Evolutionary conservation across 441 rosid genomes (phyloP), one percentile per base, ranked within the genome.

Genomic region (Croton laevigatus): DNA sequence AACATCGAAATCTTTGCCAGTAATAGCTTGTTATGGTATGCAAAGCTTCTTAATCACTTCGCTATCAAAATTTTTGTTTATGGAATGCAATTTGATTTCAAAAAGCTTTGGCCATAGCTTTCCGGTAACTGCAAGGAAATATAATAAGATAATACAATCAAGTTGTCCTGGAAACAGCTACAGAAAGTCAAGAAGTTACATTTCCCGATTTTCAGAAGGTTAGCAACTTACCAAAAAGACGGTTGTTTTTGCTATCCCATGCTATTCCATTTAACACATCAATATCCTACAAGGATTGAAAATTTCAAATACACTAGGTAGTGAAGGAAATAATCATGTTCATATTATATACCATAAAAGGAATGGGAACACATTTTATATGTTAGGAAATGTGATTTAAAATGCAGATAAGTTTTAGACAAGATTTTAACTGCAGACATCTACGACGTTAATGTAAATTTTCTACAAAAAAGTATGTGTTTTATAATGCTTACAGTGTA

Each of bases 221-320:
- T 46, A 36, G 57, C 17, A 68, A 67, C 86, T 88, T 83, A 95
- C 98, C 99, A 34, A 93, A 95, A 55, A 93, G 68, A 59, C 99
- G 95, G 59, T 83, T 83, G 66, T 76, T 70, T 3, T 83, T 66
- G 22, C 72, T 64, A 76, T 95, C 98, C 98, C 97, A 93, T 40
- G 99, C 98, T 75, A 95, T 95, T 66, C 98, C 98, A 60, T 95
- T 95, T 72, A 95, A 76, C 61, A 95, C 98, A 84, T 95, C 99
- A 63, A 95, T 81, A 65, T 72, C 77, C 97, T 91, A 62, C n/a
- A 68, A 73, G 65, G 58, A 65, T 58, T 27, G 59, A 54, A 74
- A 69, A 70, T 17, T 59, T 49, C 68, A 63, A 53, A 22, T n/a
- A 44, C 20, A 17, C 60, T 14, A 38, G 45, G 3, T 23, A 16